These are phyloP conservation scores for Capronia americana DNA, from an alignment of 2,329 filamentous ascomycete species.

Conservation along the genomic window DNA sequence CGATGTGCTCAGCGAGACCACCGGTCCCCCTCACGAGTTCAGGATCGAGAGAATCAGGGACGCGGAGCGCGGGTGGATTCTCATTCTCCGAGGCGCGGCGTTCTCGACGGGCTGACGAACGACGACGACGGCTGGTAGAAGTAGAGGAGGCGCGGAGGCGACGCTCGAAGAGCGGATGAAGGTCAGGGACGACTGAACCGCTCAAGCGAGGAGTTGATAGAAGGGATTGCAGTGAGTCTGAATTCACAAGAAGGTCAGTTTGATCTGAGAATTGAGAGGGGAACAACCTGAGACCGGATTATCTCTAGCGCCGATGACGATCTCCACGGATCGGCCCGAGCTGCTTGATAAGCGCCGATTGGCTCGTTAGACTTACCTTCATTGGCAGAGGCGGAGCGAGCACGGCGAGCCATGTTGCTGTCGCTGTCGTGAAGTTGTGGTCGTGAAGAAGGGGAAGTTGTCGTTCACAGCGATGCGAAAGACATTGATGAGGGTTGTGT, in stretches of 20 bases:
- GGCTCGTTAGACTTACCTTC: constrained; percentile 15
- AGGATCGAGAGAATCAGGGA: background rate
- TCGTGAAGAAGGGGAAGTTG: constrained; percentile 5
- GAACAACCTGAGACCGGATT: constrained; percentile 8
- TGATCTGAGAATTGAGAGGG: background rate
- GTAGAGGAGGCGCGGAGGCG: background rate
- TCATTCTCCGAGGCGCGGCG: background rate
- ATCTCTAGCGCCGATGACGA: constrained; percentile 8
- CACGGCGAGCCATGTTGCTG: constrained; percentile 5
- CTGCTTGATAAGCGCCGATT: background rate
- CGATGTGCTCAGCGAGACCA: background rate
- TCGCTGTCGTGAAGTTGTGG: background rate
- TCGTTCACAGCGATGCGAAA: background rate
- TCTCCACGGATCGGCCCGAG: constrained; percentile 6
- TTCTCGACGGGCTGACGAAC: background rate
- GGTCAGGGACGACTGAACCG: background rate
- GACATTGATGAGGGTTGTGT: background rate
- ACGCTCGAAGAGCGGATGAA: background rate
- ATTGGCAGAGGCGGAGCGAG: constrained; percentile 5
- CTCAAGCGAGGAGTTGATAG: background rate
- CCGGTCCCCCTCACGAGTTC: background rate
- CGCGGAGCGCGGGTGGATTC: background rate
- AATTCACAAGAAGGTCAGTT: constrained; percentile 11
- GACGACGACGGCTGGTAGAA: background rate
- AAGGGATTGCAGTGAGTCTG: background rate